Evolutionary conservation across 1,284 basidiomycete species (phyloP).

Genomic region (Boletus semigastroideus): DNA sequence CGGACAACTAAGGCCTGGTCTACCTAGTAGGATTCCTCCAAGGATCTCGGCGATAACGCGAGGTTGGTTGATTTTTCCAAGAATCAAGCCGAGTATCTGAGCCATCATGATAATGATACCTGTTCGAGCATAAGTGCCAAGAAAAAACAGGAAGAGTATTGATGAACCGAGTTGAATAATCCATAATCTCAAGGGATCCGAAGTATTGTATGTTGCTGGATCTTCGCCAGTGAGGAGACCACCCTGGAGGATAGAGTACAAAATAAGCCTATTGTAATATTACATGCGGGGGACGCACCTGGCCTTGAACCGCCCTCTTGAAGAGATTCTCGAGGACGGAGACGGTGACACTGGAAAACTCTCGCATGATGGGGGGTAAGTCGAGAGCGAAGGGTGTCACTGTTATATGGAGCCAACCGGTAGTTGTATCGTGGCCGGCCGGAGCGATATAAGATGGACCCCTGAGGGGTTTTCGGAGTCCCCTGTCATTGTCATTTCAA

Average conservation of each 20-base stretch:
- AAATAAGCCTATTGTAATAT: not conserved
- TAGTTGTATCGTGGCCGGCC: not conserved
- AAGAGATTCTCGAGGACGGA: conserved; percentile 33
- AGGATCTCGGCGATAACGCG: conserved; percentile 87
- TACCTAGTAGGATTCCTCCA: conserved; percentile 85
- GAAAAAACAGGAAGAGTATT: not conserved
- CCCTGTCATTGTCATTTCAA: not conserved
- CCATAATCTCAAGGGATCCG: conserved; percentile 84
- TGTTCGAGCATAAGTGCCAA: conserved; percentile 5
- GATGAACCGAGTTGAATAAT: conserved; percentile 81
- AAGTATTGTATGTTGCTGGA: conserved; percentile 60
- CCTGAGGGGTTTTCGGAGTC: not conserved
- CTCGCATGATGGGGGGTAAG: conserved; percentile 25
- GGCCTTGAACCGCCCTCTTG: conserved; percentile 40
- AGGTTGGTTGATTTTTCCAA: conserved; percentile 80
- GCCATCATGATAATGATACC: conserved; percentile 67
- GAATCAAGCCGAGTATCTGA: conserved; percentile 67
- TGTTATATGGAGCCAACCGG: conserved; percentile 1
- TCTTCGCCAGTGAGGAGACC: conserved; percentile 74
- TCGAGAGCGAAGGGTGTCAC: not conserved
- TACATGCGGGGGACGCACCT: conserved; percentile 31
- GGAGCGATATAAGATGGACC: not conserved
- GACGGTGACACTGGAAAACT: conserved; percentile 42
- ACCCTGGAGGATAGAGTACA: conserved; percentile 42
- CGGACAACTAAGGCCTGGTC: not conserved